Base-by-base conservation (phyloP, 441 rosid species). In the Kokia cookei region DNA sequence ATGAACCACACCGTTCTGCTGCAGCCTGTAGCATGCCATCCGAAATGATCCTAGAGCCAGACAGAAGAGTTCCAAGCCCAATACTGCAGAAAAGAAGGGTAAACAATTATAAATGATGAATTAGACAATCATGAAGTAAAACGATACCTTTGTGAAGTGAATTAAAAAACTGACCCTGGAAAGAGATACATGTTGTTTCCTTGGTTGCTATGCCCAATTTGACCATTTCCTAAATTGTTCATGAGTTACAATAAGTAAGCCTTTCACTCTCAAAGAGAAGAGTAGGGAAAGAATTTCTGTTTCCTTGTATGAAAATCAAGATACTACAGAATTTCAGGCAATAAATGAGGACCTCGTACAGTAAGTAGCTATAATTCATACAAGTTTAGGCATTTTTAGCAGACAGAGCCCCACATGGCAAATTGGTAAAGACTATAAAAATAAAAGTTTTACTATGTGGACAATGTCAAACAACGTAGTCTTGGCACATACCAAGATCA, bases 11-110 rank as follows among this genome's bases (percentile, higher is more conserved):
- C 99, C 98, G 89, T 84, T 93, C 98, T n/a, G 98, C 92, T 75
- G 99, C 98, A 29, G 97, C 99, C 85, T 93, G 99, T 77, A 96
- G 96, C 99, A 96, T 96, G 79, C 99, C 98, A 72, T 93, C 97
- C 29, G 99, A 89, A 55, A 96, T 76, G 29, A 90, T 87, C 82
- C 96, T 90, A 51, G 98, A 84, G 72, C 99, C 98, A 48, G 99
- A 92, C 61, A 93, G 91, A 75, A 96, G 98, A 80, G 96, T 91
- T 43, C 99, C 99, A 65, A 96, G 98, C 72, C 99, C 99, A 79
- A 96, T 87, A 65, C 98, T 96, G 90, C 78, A 91, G 14, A 47
- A 81, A 26, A 75, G 73, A 78, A 13, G 45, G 74, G 69, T 63
- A 47, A 40, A 59, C 53, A 57, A 42, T 22, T 13, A 35, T 19